Base-by-base conservation (phyloP, 352 stramenopile genomes). In the Thalassiosira hispida region DNA sequence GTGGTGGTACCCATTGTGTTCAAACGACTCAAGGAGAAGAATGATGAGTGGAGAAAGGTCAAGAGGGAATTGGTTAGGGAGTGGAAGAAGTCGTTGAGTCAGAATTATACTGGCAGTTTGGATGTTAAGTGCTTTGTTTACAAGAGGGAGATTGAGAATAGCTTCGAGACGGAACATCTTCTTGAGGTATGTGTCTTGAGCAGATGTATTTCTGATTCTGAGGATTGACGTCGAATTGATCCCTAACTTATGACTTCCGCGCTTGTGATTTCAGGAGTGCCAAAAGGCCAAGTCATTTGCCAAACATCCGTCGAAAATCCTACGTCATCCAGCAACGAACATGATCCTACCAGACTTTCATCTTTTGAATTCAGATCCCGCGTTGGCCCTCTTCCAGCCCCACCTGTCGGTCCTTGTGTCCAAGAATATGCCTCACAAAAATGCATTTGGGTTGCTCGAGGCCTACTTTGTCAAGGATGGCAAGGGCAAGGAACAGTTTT, bases 21-120 rank as follows among this genome's bases (percentile, higher is more conserved):
- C 29, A 96, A 98, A 84, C 93, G 98, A 20, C 85, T 99, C 5
- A 97, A 98, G 80, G 96, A 99, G 80, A 99, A 99, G 82, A 97
- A 99, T 76, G 83, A 93, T 68, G 97, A 99, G 81, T 99, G 97
- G 98, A 88, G 90, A 18, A 88, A 84, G 51, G 85, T 86, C 1
- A 92, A 90, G 44, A 81, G 61, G 42, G 84, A 90, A 51, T 52
- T 91, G 25, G 81, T 73, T 25, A 72, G 85, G 29, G 78, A 86
- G 53, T 95, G 88, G 88, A 92, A 86, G 44, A 44, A 61, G 25
- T 16, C 74, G 2, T 59, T 77, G 8, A 79, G 81, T 56, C 69
- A 84, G n/a, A 91, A 93, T 62, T 86, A 83, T 46, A 69, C 79
- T 47, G 87, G 87, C 2, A 90, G 82, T 59, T 57, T 91, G 29